phyloP scores from a whole-genome alignment of 148 eudicot genomes.

The Spergularia bocconei region DNA sequence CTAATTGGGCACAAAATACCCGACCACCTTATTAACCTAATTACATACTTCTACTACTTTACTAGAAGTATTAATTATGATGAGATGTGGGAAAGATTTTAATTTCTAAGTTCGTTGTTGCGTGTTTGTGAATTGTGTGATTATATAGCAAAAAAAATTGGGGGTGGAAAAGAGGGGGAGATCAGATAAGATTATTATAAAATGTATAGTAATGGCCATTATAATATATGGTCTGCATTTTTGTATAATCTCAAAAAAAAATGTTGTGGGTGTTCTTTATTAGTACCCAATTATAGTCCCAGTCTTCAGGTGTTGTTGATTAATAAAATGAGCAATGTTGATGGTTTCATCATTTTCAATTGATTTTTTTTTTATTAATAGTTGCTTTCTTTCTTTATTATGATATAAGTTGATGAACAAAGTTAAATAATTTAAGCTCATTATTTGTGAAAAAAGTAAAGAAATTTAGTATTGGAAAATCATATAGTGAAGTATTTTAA shows the following conservation, averaged over 20 bases:
- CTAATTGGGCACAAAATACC: slow-evolving; percentile 19
- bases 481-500: too few species aligned
- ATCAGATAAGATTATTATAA: neutral
- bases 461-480: too few species aligned
- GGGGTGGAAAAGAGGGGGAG: neutral
- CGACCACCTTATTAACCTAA: slow-evolving; percentile 9
- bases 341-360: neutral
- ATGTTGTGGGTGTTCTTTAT: neutral
- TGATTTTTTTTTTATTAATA: neutral
- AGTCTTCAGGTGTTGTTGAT: neutral
- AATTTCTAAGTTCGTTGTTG: neutral
- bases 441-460: too few species aligned
- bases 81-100: neutral
- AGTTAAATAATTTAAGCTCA: too few species aligned
- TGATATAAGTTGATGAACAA: too few species aligned
- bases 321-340: neutral
- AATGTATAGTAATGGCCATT: neutral
- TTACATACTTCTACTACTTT: too few species aligned
- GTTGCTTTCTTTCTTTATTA: too few species aligned
- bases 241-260: neutral
- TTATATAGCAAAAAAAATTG: neutral
- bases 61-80: neutral
- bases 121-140: slow-evolving; percentile 10
- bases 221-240: neutral
- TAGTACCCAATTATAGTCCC: neutral